Evolutionary conservation across 2,329 filamentous ascomycete species (phyloP), one percentile per base, ranked within the genome.

Genomic region (Aureobasidium namibiae): DNA sequence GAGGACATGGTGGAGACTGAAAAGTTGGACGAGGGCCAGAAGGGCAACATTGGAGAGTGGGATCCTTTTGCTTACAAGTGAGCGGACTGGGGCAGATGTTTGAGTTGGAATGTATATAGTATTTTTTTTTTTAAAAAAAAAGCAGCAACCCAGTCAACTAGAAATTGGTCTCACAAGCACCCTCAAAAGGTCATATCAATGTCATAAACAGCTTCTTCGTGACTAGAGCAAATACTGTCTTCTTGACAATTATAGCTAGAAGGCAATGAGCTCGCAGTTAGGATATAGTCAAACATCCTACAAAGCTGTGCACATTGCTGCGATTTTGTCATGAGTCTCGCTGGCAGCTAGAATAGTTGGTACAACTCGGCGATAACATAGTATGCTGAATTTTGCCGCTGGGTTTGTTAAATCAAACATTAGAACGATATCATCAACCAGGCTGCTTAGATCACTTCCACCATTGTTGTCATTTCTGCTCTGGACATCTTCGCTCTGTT

Each of bases 311-410:
- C 61, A 45, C 58, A 61, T 36, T 65, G 65, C 39, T 63, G 64
- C 34, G 62, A 64, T n/a, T n/a, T n/a, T n/a, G n/a, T n/a, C n/a
- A 56, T 65, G 61, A 63, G 63, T 42, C 65, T 65, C 21, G 77
- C 77, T n/a, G 68, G 77, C 7, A 77, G 76, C 4, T 63, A 60
- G 63, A 72, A 79, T 36, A 78, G 78, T 64, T 79, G 76, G 77
- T 79, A 78, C 57, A 73, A 73, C 2, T 65, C 73, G 56, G 75
- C 76, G 0, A 78, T 80, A 31, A 67, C 77, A 38, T 73, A 79
- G 0, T 76, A 75, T 49, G 79, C 81, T 59, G 84, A 87, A 68
- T 84, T 86, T 84, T n/a, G 81, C 83, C n/a, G 80, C 80, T 42
- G 80, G 86, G 1, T 72, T 87, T 29, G n/a, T n/a, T n/a, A n/a